Conservation (phyloP, 305 asterid species). For the Fraxinus ornus region DNA sequence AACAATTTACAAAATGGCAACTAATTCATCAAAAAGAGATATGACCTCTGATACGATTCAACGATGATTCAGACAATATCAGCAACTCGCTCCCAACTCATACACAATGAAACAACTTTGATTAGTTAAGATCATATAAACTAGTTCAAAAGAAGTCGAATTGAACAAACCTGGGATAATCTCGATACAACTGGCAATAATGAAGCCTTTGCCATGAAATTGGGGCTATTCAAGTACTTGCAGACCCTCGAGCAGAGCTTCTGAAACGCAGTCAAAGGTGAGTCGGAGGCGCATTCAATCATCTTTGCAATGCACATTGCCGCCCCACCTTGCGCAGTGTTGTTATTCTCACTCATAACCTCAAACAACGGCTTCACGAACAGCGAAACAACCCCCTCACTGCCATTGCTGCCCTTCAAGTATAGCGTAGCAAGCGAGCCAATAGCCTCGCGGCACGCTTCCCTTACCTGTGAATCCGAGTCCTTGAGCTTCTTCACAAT, state of each 20-base stretch:
- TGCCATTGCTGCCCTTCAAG: constrained; percentile 67
- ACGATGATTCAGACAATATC: background rate
- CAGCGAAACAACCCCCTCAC: constrained; percentile 68
- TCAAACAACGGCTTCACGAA: constrained; percentile 93
- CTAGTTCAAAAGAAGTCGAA: constrained; percentile 10
- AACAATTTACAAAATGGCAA: constrained; percentile 10
- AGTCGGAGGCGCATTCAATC: constrained; percentile 75
- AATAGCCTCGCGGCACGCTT: constrained; percentile 84
- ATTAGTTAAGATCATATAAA: constrained; percentile 3
- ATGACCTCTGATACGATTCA: background rate
- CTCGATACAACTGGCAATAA: constrained; percentile 82
- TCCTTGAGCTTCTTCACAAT: constrained; percentile 83
- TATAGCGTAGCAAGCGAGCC: constrained; percentile 76
- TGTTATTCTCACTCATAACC: constrained; percentile 87
- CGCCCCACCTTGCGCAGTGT: constrained; percentile 86
- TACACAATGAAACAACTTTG: background rate
- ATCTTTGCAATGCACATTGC: constrained; percentile 84
- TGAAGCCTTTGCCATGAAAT: constrained; percentile 87
- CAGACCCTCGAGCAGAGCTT: constrained; percentile 81
- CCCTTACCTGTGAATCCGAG: constrained; percentile 88
- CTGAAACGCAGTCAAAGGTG: constrained; percentile 68
- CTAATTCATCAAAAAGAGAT: constrained; percentile 8
- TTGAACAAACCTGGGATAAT: constrained; percentile 77
- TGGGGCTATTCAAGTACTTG: constrained; percentile 74
- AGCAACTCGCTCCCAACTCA: background rate